Evolutionary conservation across 2,329 filamentous ascomycete species (phyloP).

Genomic region (Aureobasidium namibiae): DNA sequence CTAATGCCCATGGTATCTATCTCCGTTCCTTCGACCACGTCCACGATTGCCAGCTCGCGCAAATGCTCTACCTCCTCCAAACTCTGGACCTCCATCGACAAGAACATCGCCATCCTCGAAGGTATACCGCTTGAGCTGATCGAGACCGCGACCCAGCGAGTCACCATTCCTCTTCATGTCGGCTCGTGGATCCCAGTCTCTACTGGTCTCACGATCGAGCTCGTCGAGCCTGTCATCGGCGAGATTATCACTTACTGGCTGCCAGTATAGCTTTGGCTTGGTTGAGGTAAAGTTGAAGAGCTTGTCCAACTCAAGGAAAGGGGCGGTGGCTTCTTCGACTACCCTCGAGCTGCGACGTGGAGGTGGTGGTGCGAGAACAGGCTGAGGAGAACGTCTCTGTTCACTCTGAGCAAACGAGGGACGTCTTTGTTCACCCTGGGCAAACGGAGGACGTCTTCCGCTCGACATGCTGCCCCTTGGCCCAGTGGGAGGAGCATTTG

Average conservation of each 20-base stretch:
- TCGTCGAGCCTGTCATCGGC: slow-evolving; percentile 57
- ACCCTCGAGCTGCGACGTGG: not conserved
- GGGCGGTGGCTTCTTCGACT: slow-evolving; percentile 14
- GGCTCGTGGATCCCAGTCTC: slow-evolving; percentile 29
- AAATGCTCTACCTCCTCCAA: slow-evolving; percentile 20
- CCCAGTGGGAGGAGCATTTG: slow-evolving; percentile 23
- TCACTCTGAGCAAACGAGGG: no score
- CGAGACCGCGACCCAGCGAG: slow-evolving; percentile 20
- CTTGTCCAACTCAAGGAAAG: slow-evolving; percentile 50
- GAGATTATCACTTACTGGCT: slow-evolving; percentile 57
- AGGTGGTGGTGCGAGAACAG: not conserved
- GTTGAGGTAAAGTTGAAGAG: slow-evolving; percentile 52
- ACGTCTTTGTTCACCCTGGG: not conserved
- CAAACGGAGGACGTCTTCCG: slow-evolving; percentile 10
- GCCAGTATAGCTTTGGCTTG: slow-evolving; percentile 58
- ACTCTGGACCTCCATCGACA: slow-evolving; percentile 33
- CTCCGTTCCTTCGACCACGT: slow-evolving; percentile 13
- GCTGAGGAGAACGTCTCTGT: not conserved
- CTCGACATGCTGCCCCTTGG: slow-evolving; percentile 20
- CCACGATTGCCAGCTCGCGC: slow-evolving; percentile 16
- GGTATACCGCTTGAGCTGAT: slow-evolving; percentile 32
- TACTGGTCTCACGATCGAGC: slow-evolving; percentile 39
- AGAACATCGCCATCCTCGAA: slow-evolving; percentile 38
- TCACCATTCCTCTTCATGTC: slow-evolving; percentile 22
- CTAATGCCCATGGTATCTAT: not conserved